These are phyloP conservation scores for Microstroma glucosiphilum DNA, from an alignment of 1,284 basidiomycete genomes.

Conservation along the genomic window DNA sequence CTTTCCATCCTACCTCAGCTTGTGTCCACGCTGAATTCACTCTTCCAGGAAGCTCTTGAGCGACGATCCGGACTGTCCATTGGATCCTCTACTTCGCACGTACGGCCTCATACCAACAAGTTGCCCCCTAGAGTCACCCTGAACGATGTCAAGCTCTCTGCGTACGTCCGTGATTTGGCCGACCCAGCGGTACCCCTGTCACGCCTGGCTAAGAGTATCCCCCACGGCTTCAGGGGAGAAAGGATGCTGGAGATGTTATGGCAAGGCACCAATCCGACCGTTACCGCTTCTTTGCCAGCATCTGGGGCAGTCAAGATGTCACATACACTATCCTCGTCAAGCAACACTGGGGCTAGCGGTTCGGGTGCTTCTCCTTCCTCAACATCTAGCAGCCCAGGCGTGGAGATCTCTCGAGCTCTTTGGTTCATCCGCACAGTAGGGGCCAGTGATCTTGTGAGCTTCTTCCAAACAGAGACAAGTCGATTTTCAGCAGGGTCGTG, in stretches of 20 bases:
- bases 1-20: constrained; percentile 52
- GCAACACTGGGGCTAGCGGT: not conserved
- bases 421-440: constrained; percentile 94
- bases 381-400: constrained; percentile 43
- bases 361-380: not conserved
- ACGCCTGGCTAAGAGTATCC: constrained; percentile 79
- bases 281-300: constrained; percentile 10
- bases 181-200: constrained; percentile 79
- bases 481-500: no score
- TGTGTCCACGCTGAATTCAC: constrained; percentile 20
- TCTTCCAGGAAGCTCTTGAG: constrained; percentile 30
- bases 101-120: constrained; percentile 14
- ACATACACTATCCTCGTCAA: not conserved
- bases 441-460: constrained; percentile 81
- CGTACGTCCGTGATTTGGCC: constrained; percentile 86
- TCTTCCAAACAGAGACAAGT: not conserved
- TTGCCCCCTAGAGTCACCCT: constrained; percentile 65
- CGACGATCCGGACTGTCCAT: constrained; percentile 20
- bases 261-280: constrained; percentile 42
- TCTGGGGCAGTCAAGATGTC: not conserved
- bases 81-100: constrained; percentile 14
- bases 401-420: constrained; percentile 77
- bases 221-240: constrained; percentile 85
- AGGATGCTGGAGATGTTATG: constrained; percentile 84
- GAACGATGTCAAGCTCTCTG: constrained; percentile 76